Evolutionary conservation across 176 grass and related monocot species (phyloP).

Genomic region (Rhipidocladum racemiflorum): DNA sequence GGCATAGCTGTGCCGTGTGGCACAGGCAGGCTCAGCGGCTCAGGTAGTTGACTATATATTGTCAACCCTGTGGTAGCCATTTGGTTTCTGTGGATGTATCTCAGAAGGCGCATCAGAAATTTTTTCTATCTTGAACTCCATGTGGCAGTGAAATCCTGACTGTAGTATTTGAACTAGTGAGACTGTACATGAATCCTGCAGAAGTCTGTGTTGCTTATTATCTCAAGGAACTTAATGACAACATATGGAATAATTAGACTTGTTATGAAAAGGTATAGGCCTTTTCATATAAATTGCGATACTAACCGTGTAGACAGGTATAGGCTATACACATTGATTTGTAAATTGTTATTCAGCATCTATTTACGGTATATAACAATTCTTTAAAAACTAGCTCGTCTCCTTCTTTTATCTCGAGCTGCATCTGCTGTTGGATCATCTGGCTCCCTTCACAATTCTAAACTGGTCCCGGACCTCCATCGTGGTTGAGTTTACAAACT

Average conservation of each 20-base stretch:
- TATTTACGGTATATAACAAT: not conserved
- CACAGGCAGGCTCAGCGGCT: not conserved
- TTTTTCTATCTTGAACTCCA: not conserved
- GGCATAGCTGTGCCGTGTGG: not conserved
- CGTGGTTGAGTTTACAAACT: slow-evolving; percentile 72
- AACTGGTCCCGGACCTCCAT: slow-evolving; percentile 60
- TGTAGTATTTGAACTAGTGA: not conserved
- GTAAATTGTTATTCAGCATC: not conserved
- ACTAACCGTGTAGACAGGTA: not conserved
- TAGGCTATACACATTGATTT: not conserved
- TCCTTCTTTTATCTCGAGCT: not conserved
- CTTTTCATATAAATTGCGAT: not conserved
- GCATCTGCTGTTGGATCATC: slow-evolving; percentile 1
- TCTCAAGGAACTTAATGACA: not conserved
- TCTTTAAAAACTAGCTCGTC: not conserved
- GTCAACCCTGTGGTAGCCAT: not conserved
- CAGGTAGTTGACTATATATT: not conserved
- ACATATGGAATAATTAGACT: not conserved
- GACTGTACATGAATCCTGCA: not conserved
- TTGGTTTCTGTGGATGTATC: not conserved
- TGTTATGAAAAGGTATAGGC: not conserved
- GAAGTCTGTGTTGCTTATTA: not conserved
- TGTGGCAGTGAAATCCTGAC: not conserved
- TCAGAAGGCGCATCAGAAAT: not conserved
- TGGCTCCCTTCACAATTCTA: slow-evolving; percentile 45